Evolutionary conservation across 305 asterid genomes (phyloP), one percentile per base, ranked within the genome.

Genomic region (Fraxinus angustifolia): DNA sequence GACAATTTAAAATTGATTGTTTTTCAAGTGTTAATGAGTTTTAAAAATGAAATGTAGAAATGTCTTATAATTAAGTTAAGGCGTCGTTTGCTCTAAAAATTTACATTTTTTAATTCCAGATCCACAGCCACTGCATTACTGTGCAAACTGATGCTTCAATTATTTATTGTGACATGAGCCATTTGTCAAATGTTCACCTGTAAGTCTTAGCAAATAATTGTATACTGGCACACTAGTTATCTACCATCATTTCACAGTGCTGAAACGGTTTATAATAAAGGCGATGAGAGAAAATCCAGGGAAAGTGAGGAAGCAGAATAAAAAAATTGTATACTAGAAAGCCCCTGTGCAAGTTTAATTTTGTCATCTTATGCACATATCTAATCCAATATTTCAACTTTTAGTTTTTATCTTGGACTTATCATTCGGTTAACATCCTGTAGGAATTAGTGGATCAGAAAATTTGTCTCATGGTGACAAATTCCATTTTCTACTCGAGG

Each of bases 401-500:
- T 40, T 48, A 77, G 7, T 73, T 35, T 60, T 3, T 78, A 7
- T 82, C 73, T 72, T 30, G 73, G 81, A 53, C 56, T 76, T 65
- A 78, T 76, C 85, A 23, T 82, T 79, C 86, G 73, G 70, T 73
- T 81, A 79, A 80, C 84, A 78, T 88, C 87, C 93, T 92, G 81
- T 89, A 88, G 79, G 65, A 77, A 81, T 86, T 80, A 84, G 88
- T 93, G 90, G 86, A 86, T 88, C 97, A 93, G 97, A 94, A 89
- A 90, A 89, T 88, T 88, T 92, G 84, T 85, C 94, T 86, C 91
- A 87, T 85, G 91, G 91, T 88, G 97, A 91, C 87, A 81, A 90
- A 79, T 90, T 88, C 88, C 88, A 81, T 88, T 92, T 89, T 88
- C 91, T 94, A 88, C 92, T 92, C 81, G 98, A 94, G 97, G 94